Conservation (phyloP, 371 early-diverging fungal species). For the Haplosporangium sp. region DNA sequence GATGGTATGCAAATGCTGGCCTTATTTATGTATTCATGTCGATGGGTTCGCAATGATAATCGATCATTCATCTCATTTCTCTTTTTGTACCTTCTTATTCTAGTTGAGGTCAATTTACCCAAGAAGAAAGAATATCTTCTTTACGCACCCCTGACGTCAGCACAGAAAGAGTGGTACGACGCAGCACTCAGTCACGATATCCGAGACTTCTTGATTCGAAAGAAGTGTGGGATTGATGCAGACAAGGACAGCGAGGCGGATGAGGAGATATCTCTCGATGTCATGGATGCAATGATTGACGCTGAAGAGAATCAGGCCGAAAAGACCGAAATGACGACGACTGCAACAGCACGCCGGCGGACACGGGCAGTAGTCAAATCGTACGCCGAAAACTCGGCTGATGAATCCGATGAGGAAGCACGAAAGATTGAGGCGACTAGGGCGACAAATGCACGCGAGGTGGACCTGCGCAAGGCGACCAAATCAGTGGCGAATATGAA, state of each 20-base stretch:
- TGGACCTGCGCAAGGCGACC: conserved; percentile 51
- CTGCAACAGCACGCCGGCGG: conserved; percentile 1
- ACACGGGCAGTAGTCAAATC: conserved; percentile 23
- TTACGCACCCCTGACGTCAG: conserved; percentile 82
- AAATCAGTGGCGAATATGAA: conserved; percentile 67
- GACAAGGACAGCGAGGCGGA: conserved; percentile 11
- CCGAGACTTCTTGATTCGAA: conserved; percentile 75
- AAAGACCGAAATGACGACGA: conserved; percentile 11
- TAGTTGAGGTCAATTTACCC: conserved; percentile 88
- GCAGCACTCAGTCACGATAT: conserved; percentile 81
- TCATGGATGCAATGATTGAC: conserved; percentile 22
- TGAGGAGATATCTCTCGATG: conserved; percentile 21
- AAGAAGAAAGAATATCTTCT: conserved; percentile 92
- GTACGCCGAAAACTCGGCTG: conserved; percentile 32
- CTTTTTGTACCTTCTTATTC: conserved; percentile 5
- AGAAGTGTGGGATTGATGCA: conserved; percentile 52
- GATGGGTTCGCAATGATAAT: neutral
- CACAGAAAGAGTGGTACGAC: conserved; percentile 88
- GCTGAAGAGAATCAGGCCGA: conserved; percentile 18
- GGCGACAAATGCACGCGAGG: conserved; percentile 25
- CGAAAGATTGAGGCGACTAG: conserved; percentile 4
- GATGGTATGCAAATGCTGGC: conserved; percentile 69
- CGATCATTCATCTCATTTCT: neutral
- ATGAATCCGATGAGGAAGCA: conserved; percentile 21
- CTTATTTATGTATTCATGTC: neutral